phyloP scores from a whole-genome alignment of 768 basidiomycete species.

The Kwoniella sp. region DNA sequence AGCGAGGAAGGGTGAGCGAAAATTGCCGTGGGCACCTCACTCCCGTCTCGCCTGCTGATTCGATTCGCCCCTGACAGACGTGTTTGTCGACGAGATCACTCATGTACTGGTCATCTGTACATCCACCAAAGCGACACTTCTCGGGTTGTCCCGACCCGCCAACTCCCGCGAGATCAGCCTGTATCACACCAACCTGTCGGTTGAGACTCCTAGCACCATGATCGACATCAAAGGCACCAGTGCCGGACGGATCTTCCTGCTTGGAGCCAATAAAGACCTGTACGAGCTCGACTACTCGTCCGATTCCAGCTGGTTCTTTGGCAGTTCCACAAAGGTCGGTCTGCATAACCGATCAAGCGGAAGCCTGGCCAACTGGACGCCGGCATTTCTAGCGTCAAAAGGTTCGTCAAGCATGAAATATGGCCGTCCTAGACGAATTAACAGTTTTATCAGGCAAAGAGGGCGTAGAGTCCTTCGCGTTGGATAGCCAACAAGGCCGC shows the following conservation, averaged over 20 bases:
- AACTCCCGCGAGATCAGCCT: constrained; percentile 71
- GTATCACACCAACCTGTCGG: constrained; percentile 79
- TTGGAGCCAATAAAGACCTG: constrained; percentile 72
- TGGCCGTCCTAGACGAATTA: not conserved
- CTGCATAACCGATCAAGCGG: constrained; percentile 83
- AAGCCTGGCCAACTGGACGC: constrained; percentile 71
- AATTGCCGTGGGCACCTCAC: not conserved
- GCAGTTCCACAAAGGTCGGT: constrained; percentile 65
- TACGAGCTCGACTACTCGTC: constrained; percentile 91
- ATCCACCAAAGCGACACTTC: constrained; percentile 70
- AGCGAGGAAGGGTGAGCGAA: constrained; percentile 53
- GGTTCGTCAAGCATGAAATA: constrained; percentile 55
- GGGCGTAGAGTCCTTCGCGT: constrained; percentile 37
- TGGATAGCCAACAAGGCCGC: constrained; percentile 42
- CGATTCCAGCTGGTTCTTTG: constrained; percentile 77
- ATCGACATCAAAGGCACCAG: constrained; percentile 70
- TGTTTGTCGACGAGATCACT: constrained; percentile 90
- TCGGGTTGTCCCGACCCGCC: constrained; percentile 64
- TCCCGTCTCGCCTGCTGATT: not conserved
- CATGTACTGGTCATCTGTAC: constrained; percentile 86
- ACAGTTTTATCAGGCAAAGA: constrained; percentile 20
- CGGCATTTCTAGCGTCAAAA: constrained; percentile 62
- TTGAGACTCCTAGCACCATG: constrained; percentile 62
- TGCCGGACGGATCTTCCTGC: constrained; percentile 88
- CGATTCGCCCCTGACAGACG: constrained; percentile 43